Conservation (phyloP, 2,329 filamentous ascomycete species). For the Phialophora tarda region DNA sequence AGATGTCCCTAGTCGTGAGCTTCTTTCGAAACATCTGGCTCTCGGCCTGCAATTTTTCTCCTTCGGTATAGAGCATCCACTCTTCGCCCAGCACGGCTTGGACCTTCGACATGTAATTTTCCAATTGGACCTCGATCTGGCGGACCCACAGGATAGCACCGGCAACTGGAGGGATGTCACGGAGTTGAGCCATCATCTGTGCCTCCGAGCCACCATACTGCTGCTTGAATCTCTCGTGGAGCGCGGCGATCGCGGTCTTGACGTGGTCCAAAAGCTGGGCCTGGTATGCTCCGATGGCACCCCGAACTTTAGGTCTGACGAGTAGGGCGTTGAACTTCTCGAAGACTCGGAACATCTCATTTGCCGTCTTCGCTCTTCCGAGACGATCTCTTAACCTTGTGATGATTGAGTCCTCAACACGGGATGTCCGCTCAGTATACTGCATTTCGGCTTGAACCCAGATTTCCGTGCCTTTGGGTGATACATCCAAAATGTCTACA, state of each 20-base stretch:
- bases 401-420: conserved; percentile 99
- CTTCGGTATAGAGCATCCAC: conserved; percentile 93
- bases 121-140: conserved; percentile 93
- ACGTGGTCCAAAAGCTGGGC: conserved; percentile 98
- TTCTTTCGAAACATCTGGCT: conserved; percentile 95
- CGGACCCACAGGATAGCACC: conserved; percentile 97
- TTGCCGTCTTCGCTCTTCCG: conserved; percentile 93
- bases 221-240: conserved; percentile 98
- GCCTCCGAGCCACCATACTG: conserved; percentile 98
- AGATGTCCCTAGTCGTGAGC: conserved; percentile 90
- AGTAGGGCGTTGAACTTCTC: conserved; percentile 99
- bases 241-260: conserved; percentile 87
- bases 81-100: conserved; percentile 94
- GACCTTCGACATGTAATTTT: conserved; percentile 98
- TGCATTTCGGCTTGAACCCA: conserved; percentile 95
- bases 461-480: conserved; percentile 82
- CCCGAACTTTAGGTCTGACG: conserved; percentile 97
- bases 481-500: conserved; percentile 92
- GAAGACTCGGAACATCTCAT: conserved; percentile 99
- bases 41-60: conserved; percentile 89
- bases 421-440: conserved; percentile 95
- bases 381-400: conserved; percentile 88
- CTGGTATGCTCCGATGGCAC: conserved; percentile 97
- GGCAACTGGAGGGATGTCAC: conserved; percentile 92
- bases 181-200: conserved; percentile 96